Conservation (phyloP, 352 stramenopile genomes). For the Phytophthora gonapodyides region DNA sequence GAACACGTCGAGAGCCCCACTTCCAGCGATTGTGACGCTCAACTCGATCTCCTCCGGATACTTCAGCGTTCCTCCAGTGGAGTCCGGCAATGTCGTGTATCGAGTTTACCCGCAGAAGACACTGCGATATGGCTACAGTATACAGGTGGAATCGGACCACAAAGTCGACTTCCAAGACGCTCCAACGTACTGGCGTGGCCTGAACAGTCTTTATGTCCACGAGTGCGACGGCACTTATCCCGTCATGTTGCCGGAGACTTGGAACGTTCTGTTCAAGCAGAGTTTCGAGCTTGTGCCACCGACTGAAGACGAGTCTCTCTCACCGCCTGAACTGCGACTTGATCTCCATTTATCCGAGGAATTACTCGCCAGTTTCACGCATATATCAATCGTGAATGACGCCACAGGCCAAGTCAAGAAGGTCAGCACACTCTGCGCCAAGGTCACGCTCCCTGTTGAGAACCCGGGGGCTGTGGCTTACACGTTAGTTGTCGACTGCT, state of each 20-base stretch:
- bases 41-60: conserved; percentile 41
- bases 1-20: neutral
- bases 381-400: conserved; percentile 59
- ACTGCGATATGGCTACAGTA: conserved; percentile 58
- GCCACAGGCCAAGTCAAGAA: conserved; percentile 38
- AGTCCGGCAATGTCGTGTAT: conserved; percentile 39
- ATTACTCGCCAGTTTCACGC: conserved; percentile 46
- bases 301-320: neutral
- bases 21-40: conserved; percentile 41
- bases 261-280: conserved; percentile 72
- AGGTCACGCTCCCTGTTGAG: conserved; percentile 19
- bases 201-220: conserved; percentile 48
- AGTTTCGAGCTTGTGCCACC: conserved; percentile 43
- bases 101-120: conserved; percentile 50
- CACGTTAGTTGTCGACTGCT: conserved; percentile 68
- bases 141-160: conserved; percentile 55
- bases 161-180: conserved; percentile 47
- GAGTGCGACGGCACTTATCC: conserved; percentile 53
- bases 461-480: conserved; percentile 27
- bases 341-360: conserved; percentile 68
- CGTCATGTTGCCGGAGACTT: conserved; percentile 46
- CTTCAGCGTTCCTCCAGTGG: conserved; percentile 29
- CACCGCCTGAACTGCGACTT: conserved; percentile 43
- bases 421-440: conserved; percentile 40
- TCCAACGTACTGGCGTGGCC: conserved; percentile 53